Conservation (phyloP, 768 basidiomycete species). For the Lyophyllum decastes region DNA sequence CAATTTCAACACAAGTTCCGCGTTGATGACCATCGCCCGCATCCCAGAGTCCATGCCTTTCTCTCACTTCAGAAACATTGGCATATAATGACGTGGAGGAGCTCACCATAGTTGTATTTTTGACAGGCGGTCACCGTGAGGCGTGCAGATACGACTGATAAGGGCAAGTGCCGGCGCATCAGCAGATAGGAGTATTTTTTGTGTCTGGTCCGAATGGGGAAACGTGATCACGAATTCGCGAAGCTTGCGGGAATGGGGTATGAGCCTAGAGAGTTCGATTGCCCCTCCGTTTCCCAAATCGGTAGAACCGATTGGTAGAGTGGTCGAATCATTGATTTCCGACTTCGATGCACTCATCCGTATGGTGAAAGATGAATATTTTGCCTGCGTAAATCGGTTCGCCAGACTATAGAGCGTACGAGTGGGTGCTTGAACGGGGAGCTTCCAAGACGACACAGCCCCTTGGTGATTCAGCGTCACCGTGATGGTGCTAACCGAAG, state of each 20-base stretch:
- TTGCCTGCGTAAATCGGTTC: conserved; percentile 22
- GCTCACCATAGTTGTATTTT: conserved; percentile 21
- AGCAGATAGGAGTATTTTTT: conserved; percentile 14
- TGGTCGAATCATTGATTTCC: conserved; percentile 12
- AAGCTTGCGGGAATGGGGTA: conserved; percentile 12
- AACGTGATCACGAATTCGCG: conserved; percentile 11
- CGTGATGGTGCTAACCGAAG: not conserved
- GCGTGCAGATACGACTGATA: conserved; percentile 14
- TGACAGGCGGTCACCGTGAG: conserved; percentile 8
- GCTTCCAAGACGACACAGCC: conserved; percentile 13
- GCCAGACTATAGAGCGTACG: conserved; percentile 23
- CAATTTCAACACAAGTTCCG: not conserved
- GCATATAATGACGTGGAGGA: not conserved
- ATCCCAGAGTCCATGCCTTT: conserved; percentile 4
- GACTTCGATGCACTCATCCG: conserved; percentile 5
- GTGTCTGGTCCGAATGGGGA: not conserved
- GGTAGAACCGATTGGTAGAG: conserved; percentile 7
- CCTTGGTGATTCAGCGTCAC: conserved; percentile 16
- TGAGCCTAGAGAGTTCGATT: conserved; percentile 11
- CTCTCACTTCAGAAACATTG: not conserved
- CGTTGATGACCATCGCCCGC: conserved; percentile 3
- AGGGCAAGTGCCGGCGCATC: conserved; percentile 19
- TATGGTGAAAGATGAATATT: conserved; percentile 17
- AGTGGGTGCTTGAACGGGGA: conserved; percentile 14
- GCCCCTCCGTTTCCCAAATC: conserved; percentile 16